Percentiles rank a stretch among this genome's conserved stretches.
phyloP scores from a whole-genome alignment of 345 rosid genomes.

The Murraya koenigii region DNA sequence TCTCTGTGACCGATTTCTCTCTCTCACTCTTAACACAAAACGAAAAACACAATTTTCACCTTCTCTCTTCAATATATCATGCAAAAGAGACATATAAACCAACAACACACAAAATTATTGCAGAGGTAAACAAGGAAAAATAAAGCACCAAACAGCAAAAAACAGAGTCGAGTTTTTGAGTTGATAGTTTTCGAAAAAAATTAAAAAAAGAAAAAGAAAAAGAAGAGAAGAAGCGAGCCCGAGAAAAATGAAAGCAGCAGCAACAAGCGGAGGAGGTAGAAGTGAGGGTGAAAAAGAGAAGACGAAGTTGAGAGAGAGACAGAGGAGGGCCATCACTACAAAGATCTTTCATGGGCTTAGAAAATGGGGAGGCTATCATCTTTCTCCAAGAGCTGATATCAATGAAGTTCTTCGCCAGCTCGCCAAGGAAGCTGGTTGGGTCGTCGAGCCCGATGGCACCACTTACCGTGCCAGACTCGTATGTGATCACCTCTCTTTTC shows the following conservation, averaged over 20 bases:
- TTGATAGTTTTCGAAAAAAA: background rate
- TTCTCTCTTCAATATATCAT: slow-evolving; percentile 5
- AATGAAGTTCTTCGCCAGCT: slow-evolving; percentile 48
- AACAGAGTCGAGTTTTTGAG: background rate
- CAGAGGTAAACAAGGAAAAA: too few relatives aligned
- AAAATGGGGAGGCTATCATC: slow-evolving; percentile 42
- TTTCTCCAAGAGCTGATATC: slow-evolving; percentile 48
- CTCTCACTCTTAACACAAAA: background rate
- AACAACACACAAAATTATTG: background rate
- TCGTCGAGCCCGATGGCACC: slow-evolving; percentile 49
- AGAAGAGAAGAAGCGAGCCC: background rate
- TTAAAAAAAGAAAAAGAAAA: too few relatives aligned
- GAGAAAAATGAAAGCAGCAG: background rate
- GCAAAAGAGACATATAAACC: slow-evolving; percentile 25
- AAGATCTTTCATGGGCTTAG: slow-evolving; percentile 48
- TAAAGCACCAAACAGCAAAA: too few relatives aligned
- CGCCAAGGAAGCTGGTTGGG: slow-evolving; percentile 56
- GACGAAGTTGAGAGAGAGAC: slow-evolving; percentile 51
- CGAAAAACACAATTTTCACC: slow-evolving; percentile 8
- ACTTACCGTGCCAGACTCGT: slow-evolving; percentile 36
- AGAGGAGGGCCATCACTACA: slow-evolving; percentile 48
- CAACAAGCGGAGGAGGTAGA: slow-evolving; percentile 6
- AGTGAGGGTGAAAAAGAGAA: slow-evolving; percentile 51
- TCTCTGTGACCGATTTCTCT: too few relatives aligned
- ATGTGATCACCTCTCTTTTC: background rate